Conservation (phyloP, 495 filamentous ascomycete species). For the Penicillium chermesinum region DNA sequence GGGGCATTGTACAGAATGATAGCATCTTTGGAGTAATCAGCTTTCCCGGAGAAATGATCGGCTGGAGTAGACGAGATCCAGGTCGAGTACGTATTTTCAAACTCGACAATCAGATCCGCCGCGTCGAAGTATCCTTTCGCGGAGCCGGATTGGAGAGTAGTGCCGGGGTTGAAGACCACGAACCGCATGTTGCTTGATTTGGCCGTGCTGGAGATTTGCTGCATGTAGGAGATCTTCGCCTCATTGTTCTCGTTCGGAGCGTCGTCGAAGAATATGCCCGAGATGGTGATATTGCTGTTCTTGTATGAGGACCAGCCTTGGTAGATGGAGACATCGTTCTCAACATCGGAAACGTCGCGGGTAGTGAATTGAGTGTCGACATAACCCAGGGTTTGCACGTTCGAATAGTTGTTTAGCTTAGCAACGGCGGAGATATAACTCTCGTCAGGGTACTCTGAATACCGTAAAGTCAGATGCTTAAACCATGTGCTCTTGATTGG, state of each 20-base stretch:
- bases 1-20: conserved; percentile 18
- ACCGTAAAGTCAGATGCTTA: background rate
- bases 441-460: conserved; percentile 19
- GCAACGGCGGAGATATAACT: conserved; percentile 31
- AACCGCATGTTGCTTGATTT: conserved; percentile 8
- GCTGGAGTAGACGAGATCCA: conserved; percentile 8
- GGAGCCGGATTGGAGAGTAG: conserved; percentile 8
- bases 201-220: conserved; percentile 22
- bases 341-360: conserved; percentile 22
- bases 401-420: conserved; percentile 36
- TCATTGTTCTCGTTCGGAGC: conserved; percentile 25
- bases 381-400: conserved; percentile 46
- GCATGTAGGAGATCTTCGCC: conserved; percentile 27
- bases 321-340: conserved; percentile 38
- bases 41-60: conserved; percentile 4
- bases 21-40: conserved; percentile 12
- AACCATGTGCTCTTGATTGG: too few species aligned
- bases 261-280: conserved; percentile 49
- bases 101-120: conserved; percentile 20
- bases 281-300: conserved; percentile 27
- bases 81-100: conserved; percentile 17
- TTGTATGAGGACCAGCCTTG: conserved; percentile 32
- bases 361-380: conserved; percentile 35
- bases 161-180: conserved; percentile 20
- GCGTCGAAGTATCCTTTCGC: conserved; percentile 13